Evolutionary conservation across 1,284 basidiomycete genomes (phyloP).

Genomic region (Moesziomyces aphidis): DNA sequence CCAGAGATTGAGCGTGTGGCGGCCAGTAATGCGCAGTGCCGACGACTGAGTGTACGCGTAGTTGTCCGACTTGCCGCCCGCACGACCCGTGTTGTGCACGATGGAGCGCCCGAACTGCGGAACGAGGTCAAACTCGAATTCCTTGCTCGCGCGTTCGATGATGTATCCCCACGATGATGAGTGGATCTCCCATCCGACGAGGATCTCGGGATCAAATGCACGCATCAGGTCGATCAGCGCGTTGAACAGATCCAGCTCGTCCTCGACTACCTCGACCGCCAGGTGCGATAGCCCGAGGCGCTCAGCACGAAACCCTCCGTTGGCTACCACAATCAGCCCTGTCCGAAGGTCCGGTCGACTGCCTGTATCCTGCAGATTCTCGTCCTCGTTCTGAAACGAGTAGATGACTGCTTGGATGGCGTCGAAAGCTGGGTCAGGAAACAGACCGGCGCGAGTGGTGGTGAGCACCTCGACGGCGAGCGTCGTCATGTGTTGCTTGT

Average conservation of each 20-base stretch:
- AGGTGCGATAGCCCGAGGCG: conserved; percentile 54
- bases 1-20: conserved; percentile 94
- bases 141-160: conserved; percentile 73
- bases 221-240: conserved; percentile 80
- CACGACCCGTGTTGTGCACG: conserved; percentile 50
- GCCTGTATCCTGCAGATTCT: conserved; percentile 57
- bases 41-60: conserved; percentile 81
- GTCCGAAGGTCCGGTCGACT: conserved; percentile 51
- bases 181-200: conserved; percentile 93
- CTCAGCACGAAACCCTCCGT: conserved; percentile 9
- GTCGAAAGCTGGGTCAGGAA: conserved; percentile 80
- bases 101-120: conserved; percentile 68
- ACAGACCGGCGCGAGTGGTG: conserved; percentile 76
- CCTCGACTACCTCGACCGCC: conserved; percentile 74
- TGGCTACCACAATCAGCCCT: conserved; percentile 49
- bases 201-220: conserved; percentile 87
- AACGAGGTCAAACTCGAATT: conserved; percentile 66
- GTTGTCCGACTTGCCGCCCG: conserved; percentile 56
- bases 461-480: conserved; percentile 87
- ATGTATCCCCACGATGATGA: conserved; percentile 91
- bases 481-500: conserved; percentile 81
- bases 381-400: conserved; percentile 75
- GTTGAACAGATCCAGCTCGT: conserved; percentile 87
- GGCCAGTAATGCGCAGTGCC: conserved; percentile 84
- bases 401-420: conserved; percentile 80